Base-by-base conservation (phyloP, 2,329 filamentous ascomycete genomes). In the Sclerotinia sclerotiorum region DNA sequence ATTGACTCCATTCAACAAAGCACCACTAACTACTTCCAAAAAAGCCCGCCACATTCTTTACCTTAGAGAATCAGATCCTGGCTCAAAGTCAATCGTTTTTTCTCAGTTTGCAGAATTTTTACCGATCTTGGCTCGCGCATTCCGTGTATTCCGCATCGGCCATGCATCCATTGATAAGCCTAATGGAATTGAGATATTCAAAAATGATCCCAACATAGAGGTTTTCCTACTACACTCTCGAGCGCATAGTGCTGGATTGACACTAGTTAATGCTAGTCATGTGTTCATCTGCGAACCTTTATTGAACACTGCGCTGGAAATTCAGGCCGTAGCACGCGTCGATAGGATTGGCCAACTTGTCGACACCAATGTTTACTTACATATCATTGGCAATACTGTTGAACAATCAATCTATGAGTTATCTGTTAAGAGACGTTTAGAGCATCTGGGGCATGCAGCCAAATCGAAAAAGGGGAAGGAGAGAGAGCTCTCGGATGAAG, bases 281-380 rank as follows among this genome's bases (percentile, higher is more conserved):
- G 93, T 98, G 1, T 96, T 98, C 76, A 85, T 99, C 5, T 97
- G 93, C 78, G 95, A 99, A 77, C 95, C 95, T 2, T 82, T 98
- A 4, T 88, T 98, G 73, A 97, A 98, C 76, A 94, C 94, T 0
- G 93, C 94, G 0, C 87, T 99, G 21, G 95, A 98, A 79, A 84
- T 98, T 13, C 95, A 99, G 79, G 94, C 94, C 19, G 97, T 98
- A 75, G 94, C 94, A 0, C 90, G 95, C 68, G 94, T 99, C 1
- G 93, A 99, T 77, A 88, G 95, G 48, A 99, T 99, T 71, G 95
- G 95, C 0, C 95, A 98, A 79, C 84, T 89, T 71, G 88, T 91
- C 64, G 85, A 91, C 72, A 99, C 95, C 0, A 97, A 92, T 0
- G 93, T 98, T 1, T 98, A 94, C 91, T 90, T 97, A 79, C 98